Percentiles rank a stretch among this genome's conserved stretches.
These are phyloP conservation scores for Cokeromyces recurvatus DNA, from an alignment of 371 early-diverging fungal genomes.

Conservation along the genomic window DNA sequence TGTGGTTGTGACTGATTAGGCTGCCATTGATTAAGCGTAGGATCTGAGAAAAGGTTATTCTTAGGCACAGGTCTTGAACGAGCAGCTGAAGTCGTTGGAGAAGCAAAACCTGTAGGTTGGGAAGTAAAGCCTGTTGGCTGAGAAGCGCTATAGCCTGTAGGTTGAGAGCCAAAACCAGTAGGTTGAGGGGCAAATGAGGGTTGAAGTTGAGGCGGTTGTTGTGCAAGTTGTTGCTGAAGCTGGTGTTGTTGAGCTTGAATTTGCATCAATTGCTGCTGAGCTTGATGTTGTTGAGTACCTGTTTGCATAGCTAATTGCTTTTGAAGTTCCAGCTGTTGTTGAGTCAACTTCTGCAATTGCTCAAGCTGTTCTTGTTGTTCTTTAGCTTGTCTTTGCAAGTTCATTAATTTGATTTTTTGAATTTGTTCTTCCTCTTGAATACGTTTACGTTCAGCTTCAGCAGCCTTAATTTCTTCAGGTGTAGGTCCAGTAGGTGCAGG, in stretches of 20 bases:
- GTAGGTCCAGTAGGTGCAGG: constrained; percentile 14
- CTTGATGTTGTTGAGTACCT: constrained; percentile 39
- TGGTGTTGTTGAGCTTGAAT: constrained; percentile 33
- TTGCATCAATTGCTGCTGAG: constrained; percentile 23
- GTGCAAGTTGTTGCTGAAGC: constrained; percentile 13
- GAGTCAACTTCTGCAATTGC: constrained; percentile 24
- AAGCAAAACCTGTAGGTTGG: constrained; percentile 1
- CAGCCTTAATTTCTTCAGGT: constrained; percentile 15
- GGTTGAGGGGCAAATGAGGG: constrained; percentile 7
- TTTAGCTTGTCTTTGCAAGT: constrained; percentile 23
- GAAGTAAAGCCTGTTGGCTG: constrained; percentile 3
- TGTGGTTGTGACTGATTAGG: constrained; percentile 5
- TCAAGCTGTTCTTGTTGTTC: constrained; percentile 28
- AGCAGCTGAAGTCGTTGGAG: constrained; percentile 5
- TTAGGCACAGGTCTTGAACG: constrained; percentile 26
- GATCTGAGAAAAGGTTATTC: constrained; percentile 21
- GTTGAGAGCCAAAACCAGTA: not conserved
- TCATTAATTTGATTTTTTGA: constrained; percentile 18
- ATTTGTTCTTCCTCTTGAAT: constrained; percentile 18
- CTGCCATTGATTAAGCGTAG: constrained; percentile 32
- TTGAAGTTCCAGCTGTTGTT: constrained; percentile 20
- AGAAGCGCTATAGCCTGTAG: not conserved
- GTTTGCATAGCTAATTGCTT: constrained; percentile 24
- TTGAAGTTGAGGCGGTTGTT: constrained; percentile 14
- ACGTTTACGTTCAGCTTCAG: constrained; percentile 13